phyloP scores from a whole-genome alignment of 805 yeast genomes.

The Starmerella stellata region DNA sequence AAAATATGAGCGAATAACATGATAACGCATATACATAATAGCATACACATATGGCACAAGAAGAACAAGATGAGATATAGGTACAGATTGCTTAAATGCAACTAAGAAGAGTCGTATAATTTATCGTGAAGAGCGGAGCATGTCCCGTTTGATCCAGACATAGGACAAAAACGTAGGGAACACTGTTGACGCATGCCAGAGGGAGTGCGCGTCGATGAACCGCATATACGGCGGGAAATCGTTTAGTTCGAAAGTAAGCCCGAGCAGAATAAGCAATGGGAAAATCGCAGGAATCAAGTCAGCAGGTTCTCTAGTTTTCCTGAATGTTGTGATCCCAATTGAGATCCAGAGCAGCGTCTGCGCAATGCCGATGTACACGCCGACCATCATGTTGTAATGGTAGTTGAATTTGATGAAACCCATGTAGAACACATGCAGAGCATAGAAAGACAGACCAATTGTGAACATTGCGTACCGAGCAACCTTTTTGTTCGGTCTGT shows the following conservation, averaged over 20 bases:
- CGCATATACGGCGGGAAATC: constrained; percentile 64
- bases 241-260: constrained; percentile 78
- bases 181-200: constrained; percentile 85
- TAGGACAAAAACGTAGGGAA: constrained; percentile 65
- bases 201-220: constrained; percentile 73
- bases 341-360: constrained; percentile 45
- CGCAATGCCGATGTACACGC: constrained; percentile 55
- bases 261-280: constrained; percentile 39
- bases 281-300: constrained; percentile 35
- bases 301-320: constrained; percentile 20
- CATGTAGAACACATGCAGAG: constrained; percentile 48
- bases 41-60: no score
- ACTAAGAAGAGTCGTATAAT: no score
- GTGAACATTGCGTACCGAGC: constrained; percentile 26
- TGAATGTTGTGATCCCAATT: constrained; percentile 18
- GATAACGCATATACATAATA: no score
- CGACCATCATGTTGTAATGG: constrained; percentile 85
- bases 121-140: constrained; percentile 6
- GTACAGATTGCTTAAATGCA: no score
- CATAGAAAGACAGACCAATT: constrained; percentile 29
- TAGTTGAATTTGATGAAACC: constrained; percentile 62
- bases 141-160: constrained; percentile 28
- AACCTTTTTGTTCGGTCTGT: constrained; percentile 22
- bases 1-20: no score
- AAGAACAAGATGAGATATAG: no score